phyloP scores from a whole-genome alignment of 2,329 filamentous ascomycete species.

The Alternaria hordeiaustralica region DNA sequence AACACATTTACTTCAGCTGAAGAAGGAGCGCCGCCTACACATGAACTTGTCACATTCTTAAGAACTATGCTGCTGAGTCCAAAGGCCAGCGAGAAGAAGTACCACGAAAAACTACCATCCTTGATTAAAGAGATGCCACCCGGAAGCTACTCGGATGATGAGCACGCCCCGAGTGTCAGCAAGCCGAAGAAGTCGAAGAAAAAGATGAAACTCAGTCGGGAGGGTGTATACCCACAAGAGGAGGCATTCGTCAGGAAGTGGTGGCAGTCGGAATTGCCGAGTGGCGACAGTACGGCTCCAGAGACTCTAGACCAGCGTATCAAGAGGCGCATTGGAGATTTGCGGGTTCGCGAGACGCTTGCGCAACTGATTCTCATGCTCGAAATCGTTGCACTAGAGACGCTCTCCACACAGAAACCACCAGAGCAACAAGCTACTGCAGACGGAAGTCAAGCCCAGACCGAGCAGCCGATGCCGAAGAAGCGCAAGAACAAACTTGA shows the following conservation, averaged over 20 bases:
- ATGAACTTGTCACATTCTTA: constrained; percentile 72
- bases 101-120: constrained; percentile 71
- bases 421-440: constrained; percentile 19
- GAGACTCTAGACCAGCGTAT: constrained; percentile 58
- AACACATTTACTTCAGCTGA: constrained; percentile 71
- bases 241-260: constrained; percentile 69
- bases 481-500: constrained; percentile 66
- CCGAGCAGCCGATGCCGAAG: constrained; percentile 36
- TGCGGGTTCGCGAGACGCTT: constrained; percentile 78
- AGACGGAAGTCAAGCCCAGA: constrained; percentile 24
- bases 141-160: constrained; percentile 52
- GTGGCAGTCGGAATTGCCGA: constrained; percentile 65
- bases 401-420: constrained; percentile 46
- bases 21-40: constrained; percentile 65
- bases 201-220: constrained; percentile 66
- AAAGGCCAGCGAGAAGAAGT: constrained; percentile 78
- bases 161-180: constrained; percentile 34
- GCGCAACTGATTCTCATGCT: constrained; percentile 81
- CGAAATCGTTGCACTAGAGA: constrained; percentile 75
- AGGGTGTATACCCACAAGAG: constrained; percentile 72
- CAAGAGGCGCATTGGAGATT: constrained; percentile 67
- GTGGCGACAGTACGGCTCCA: constrained; percentile 33
- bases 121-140: constrained; percentile 66
- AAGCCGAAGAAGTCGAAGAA: constrained; percentile 50
- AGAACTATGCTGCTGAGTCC: constrained; percentile 71